These are phyloP conservation scores for Cladophialophora yegresii DNA, from an alignment of 2,329 filamentous ascomycete genomes.

Conservation along the genomic window DNA sequence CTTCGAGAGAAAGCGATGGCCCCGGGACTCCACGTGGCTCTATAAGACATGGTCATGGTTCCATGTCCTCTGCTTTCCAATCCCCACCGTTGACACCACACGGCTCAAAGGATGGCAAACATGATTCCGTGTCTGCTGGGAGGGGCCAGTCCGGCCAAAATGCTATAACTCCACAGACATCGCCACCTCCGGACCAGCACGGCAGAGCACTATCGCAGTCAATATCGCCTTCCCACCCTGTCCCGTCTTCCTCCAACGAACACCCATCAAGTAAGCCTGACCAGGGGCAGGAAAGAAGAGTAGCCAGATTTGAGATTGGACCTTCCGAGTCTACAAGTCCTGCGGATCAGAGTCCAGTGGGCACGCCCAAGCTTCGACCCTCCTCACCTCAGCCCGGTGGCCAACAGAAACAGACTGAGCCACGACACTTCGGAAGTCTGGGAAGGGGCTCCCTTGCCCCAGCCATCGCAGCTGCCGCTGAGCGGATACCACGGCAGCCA, in stretches of 20 bases:
- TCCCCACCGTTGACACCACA: constrained; percentile 89
- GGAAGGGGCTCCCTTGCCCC: constrained; percentile 36
- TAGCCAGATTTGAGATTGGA: constrained; percentile 59
- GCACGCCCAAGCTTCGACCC: constrained; percentile 43
- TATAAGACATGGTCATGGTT: constrained; percentile 57
- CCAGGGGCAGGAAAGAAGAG: constrained; percentile 48
- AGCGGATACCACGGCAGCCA: constrained; percentile 50
- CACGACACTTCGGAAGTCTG: constrained; percentile 36
- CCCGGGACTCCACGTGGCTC: constrained; percentile 59
- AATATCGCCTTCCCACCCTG: constrained; percentile 42
- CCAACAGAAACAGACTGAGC: constrained; percentile 20
- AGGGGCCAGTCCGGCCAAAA: constrained; percentile 40
- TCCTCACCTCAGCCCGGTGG: constrained; percentile 53
- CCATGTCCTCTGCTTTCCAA: constrained; percentile 71
- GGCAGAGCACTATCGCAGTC: constrained; percentile 39
- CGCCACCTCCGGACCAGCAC: constrained; percentile 50
- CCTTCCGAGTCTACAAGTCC: constrained; percentile 58
- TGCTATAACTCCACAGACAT: constrained; percentile 57
- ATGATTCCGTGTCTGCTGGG: constrained; percentile 40
- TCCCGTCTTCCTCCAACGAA: constrained; percentile 47
- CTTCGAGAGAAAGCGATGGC: constrained; percentile 61
- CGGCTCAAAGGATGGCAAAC: constrained; percentile 63
- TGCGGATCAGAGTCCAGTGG: constrained; percentile 64
- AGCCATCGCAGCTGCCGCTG: constrained; percentile 36
- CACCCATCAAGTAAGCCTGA: constrained; percentile 47